These are phyloP conservation scores for Kuraishia piskuri DNA, from an alignment of 805 yeast genomes.

Conservation along the genomic window DNA sequence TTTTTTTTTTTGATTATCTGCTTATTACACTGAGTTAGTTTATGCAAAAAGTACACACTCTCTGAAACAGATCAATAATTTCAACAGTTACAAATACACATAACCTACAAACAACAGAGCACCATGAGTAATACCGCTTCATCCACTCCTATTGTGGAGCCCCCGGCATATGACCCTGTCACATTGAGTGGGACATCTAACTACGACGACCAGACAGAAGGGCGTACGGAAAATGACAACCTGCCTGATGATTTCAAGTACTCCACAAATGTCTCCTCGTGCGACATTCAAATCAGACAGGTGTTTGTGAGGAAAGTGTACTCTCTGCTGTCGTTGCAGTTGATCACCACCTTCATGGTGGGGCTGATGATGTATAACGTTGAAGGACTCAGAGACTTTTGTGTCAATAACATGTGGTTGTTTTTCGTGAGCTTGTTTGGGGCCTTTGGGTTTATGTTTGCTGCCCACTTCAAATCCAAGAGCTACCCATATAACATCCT, in stretches of 20 bases:
- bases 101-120: neutral
- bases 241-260: conserved; percentile 77
- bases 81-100: neutral
- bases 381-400: conserved; percentile 41
- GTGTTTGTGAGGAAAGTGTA: conserved; percentile 76
- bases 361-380: conserved; percentile 42
- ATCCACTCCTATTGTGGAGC: conserved; percentile 2
- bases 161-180: conserved; percentile 1
- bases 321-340: conserved; percentile 56
- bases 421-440: conserved; percentile 48
- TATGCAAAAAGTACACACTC: too few species aligned
- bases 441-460: conserved; percentile 56
- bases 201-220: neutral
- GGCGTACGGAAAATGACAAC: neutral
- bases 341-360: conserved; percentile 50
- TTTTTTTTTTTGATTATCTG: too few species aligned
- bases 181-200: conserved; percentile 1
- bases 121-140: neutral
- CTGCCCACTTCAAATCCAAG: conserved; percentile 52
- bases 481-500: conserved; percentile 61
- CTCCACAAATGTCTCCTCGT: conserved; percentile 66
- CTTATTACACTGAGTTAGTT: too few species aligned
- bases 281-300: conserved; percentile 69
- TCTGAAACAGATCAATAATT: too few species aligned
- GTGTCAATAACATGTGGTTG: conserved; percentile 49